Conservation (phyloP, 208 protist species). For the Phytomonas sp. region DNA sequence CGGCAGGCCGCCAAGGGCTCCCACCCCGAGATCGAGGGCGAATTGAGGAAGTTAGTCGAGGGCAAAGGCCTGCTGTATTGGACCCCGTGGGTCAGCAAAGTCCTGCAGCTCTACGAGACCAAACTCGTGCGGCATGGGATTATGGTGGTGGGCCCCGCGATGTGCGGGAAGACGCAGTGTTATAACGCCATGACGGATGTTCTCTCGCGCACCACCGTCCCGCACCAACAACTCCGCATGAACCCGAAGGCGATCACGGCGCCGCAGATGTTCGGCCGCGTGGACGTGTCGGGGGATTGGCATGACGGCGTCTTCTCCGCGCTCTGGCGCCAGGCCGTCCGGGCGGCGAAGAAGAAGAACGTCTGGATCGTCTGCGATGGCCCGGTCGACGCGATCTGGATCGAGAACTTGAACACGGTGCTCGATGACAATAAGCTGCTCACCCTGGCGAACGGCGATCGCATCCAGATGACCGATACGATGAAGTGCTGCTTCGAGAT, state of each 20-base stretch:
- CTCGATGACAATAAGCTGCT: constrained; percentile 98
- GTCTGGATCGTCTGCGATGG: constrained; percentile 96
- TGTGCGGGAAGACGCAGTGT: constrained; percentile 93
- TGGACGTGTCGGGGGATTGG: constrained; percentile 94
- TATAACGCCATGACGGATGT: constrained; percentile 89
- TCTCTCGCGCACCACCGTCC: constrained; percentile 74
- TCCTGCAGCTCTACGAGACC: constrained; percentile 94
- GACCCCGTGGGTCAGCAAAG: constrained; percentile 86
- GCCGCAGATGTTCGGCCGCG: constrained; percentile 93
- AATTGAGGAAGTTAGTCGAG: constrained; percentile 81
- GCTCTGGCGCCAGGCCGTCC: constrained; percentile 85
- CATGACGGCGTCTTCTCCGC: constrained; percentile 93
- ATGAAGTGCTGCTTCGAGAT: constrained; percentile 97
- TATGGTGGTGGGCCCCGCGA: constrained; percentile 91
- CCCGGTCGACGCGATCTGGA: constrained; percentile 98
- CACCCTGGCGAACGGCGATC: constrained; percentile 97
- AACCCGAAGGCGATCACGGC: constrained; percentile 94
- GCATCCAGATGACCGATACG: constrained; percentile 95
- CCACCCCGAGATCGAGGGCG: constrained; percentile 88
- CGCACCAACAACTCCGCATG: constrained; percentile 90
- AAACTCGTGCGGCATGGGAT: constrained; percentile 93
- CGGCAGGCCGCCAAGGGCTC: constrained; percentile 88
- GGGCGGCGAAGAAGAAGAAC: constrained; percentile 87
- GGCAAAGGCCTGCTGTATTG: constrained; percentile 83
- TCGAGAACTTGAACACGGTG: constrained; percentile 99